A percentile compares a stretch with the other conserved stretches of the same genome.
These are phyloP conservation scores for Melastoma malabathricum DNA, from an alignment of 345 rosid species.

Conservation along the genomic window DNA sequence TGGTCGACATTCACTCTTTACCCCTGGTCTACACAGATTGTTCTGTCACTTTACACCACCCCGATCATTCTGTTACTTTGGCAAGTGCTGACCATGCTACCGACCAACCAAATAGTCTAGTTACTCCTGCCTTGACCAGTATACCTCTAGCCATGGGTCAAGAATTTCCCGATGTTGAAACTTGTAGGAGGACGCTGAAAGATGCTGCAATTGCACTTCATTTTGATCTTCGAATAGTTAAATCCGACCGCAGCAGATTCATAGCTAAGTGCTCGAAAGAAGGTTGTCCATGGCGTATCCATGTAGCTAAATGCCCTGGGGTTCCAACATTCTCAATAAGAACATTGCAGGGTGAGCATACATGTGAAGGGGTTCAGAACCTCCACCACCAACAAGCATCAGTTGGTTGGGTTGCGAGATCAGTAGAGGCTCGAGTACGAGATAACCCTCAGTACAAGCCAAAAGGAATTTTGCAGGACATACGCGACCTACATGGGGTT, in stretches of 20 bases:
- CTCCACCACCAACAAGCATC: constrained; percentile 99
- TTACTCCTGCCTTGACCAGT: constrained; percentile 13
- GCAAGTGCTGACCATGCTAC: constrained; percentile 21
- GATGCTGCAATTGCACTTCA: constrained; percentile 91
- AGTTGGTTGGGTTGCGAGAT: constrained; percentile 99
- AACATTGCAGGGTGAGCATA: constrained; percentile 83
- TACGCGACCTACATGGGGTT: constrained; percentile 92
- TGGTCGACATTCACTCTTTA: constrained; percentile 6
- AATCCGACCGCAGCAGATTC: constrained; percentile 94
- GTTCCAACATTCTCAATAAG: constrained; percentile 74
- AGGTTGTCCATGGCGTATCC: constrained; percentile 99
- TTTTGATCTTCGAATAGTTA: constrained; percentile 92
- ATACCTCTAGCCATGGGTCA: constrained; percentile 56
- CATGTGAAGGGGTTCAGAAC: constrained; percentile 88
- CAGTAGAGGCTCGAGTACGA: constrained; percentile 83
- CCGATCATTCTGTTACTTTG: background rate
- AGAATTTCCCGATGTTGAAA: constrained; percentile 95
- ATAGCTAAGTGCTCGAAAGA: constrained; percentile 98
- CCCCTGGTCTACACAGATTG: too few species aligned
- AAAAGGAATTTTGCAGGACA: constrained; percentile 86
- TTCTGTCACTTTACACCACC: too few species aligned
- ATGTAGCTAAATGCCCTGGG: constrained; percentile 94
- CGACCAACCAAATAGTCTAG: constrained; percentile 1
- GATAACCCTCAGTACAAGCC: constrained; percentile 97
- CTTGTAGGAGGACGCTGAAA: constrained; percentile 89